These are phyloP conservation scores for Withania somnifera DNA, from an alignment of 305 asterid genomes.

Conservation along the genomic window DNA sequence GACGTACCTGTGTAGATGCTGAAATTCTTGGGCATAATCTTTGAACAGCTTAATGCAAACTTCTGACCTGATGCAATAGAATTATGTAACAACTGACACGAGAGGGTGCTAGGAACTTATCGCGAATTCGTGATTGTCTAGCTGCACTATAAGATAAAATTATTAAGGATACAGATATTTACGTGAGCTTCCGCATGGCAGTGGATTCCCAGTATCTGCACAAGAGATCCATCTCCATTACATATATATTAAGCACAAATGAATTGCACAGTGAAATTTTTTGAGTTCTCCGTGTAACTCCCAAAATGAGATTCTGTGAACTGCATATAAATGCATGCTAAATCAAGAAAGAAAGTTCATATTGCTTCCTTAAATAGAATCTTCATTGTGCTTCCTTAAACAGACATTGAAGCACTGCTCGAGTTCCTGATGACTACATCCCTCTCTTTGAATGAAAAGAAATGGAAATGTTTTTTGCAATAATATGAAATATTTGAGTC, in stretches of 20 bases:
- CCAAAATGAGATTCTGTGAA: no score
- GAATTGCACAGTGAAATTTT: no score
- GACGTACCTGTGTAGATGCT: slow-evolving; percentile 50
- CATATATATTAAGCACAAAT: neutral
- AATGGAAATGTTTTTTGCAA: neutral
- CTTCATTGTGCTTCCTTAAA: no score
- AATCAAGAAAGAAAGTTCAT: no score
- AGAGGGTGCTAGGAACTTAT: neutral
- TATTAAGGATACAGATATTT: slow-evolving; percentile 15
- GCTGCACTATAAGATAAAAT: neutral
- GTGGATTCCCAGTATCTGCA: slow-evolving; percentile 60
- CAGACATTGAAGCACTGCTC: no score
- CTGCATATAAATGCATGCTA: no score
- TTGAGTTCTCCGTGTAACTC: no score
- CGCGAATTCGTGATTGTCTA: neutral
- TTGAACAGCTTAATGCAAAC: slow-evolving; percentile 66
- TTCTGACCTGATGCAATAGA: slow-evolving; percentile 48
- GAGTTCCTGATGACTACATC: neutral
- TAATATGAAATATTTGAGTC: neutral
- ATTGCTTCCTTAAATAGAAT: no score
- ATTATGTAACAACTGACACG: neutral
- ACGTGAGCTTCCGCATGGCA: slow-evolving; percentile 64
- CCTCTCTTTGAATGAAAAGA: neutral
- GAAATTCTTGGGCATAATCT: slow-evolving; percentile 29
- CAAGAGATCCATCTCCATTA: neutral